Percentiles rank a stretch among this genome's conserved stretches.
Evolutionary conservation across 306 rosid genomes (phyloP).

Genomic region (Vigna radiata): DNA sequence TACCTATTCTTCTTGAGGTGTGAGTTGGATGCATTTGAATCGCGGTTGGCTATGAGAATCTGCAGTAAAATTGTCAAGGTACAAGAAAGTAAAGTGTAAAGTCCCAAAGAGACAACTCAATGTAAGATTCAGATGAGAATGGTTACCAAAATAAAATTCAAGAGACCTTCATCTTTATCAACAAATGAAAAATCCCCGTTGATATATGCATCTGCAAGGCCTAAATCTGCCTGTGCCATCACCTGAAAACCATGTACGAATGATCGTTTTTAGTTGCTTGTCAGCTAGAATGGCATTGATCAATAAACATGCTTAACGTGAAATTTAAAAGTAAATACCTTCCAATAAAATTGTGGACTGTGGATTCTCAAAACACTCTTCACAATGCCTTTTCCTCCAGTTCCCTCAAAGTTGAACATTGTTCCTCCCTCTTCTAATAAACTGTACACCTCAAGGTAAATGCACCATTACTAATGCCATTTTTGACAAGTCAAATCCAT

Average conservation of each 20-base stretch:
- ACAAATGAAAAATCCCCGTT: constrained; percentile 77
- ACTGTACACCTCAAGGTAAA: constrained; percentile 51
- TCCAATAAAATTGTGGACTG: constrained; percentile 92
- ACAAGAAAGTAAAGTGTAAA: constrained; percentile 6
- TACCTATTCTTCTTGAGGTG: constrained; percentile 67
- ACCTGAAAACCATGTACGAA: constrained; percentile 55
- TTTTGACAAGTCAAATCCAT: neutral
- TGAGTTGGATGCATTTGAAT: constrained; percentile 57
- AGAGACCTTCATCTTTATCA: constrained; percentile 79
- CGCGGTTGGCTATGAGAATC: constrained; percentile 89
- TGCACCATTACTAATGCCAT: neutral
- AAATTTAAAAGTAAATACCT: constrained; percentile 55
- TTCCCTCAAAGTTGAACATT: constrained; percentile 78
- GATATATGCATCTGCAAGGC: constrained; percentile 91
- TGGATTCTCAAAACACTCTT: constrained; percentile 67
- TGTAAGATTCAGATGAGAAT: neutral
- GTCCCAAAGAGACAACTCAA: constrained; percentile 17
- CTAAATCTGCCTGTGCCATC: constrained; percentile 90
- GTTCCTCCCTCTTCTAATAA: constrained; percentile 94
- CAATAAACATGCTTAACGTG: neutral
- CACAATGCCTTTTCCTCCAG: constrained; percentile 49
- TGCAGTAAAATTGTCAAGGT: constrained; percentile 45
- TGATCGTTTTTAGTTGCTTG: neutral
- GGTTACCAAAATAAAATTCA: constrained; percentile 67
- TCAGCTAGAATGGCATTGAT: neutral